Evolutionary conservation across 169 alveolate species (phyloP).

Genomic region (Neospora caninum): DNA sequence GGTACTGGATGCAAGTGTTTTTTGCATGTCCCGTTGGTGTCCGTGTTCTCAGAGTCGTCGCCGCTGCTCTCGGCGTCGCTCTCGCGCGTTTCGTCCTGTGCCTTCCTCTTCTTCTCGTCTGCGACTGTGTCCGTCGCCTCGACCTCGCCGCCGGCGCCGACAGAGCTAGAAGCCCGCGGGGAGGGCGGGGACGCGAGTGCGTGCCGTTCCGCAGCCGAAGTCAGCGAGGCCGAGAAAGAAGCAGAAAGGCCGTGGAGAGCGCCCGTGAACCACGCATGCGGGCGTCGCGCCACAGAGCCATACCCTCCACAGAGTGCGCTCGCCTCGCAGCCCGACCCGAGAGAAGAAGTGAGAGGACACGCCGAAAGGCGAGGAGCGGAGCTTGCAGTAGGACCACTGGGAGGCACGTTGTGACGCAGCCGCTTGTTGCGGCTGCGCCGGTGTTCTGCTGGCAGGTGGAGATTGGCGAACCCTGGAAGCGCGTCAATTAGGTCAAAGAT

Average conservation of each 20-base stretch:
- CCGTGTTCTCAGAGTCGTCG: not conserved
- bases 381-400: constrained; percentile 2
- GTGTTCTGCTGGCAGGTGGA: constrained; percentile 52
- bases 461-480: constrained; percentile 27
- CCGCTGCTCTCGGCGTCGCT: not conserved
- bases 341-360: not conserved
- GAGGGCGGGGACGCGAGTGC: no score
- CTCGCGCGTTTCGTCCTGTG: not conserved
- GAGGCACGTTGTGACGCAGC: constrained; percentile 46
- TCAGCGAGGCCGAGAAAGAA: not conserved
- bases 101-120: not conserved
- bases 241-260: constrained; percentile 31
- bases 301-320: not conserved
- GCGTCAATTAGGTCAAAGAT: constrained; percentile 38
- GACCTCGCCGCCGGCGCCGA: not conserved
- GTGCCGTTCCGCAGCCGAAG: not conserved
- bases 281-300: constrained; percentile 40
- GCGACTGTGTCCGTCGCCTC: not conserved
- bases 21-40: no score
- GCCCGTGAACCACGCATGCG: constrained; percentile 62
- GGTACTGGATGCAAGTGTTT: not conserved
- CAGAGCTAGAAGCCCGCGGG: no score
- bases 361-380: not conserved
- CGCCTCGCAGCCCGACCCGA: not conserved
- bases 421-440: constrained; percentile 17